phyloP scores from a whole-genome alignment of 2,329 filamentous ascomycete genomes.

The Paradendryphiella salina region DNA sequence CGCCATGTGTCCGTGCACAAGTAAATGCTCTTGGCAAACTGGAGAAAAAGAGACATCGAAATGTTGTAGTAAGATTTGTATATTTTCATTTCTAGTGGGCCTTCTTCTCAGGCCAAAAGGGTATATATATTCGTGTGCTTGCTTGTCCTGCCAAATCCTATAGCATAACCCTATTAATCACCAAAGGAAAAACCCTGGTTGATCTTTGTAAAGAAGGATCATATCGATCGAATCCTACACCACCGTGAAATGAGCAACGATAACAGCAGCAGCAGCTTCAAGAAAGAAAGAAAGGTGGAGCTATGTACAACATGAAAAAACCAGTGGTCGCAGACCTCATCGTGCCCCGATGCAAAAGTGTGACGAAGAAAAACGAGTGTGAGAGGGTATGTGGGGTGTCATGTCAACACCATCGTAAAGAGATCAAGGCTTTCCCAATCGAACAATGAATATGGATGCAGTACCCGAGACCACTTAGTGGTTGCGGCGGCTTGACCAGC shows the following conservation, averaged over 20 bases:
- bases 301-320: slow-evolving; percentile 11
- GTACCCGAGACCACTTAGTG: slow-evolving; percentile 1
- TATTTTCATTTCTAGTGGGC: no score
- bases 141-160: no score
- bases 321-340: slow-evolving; percentile 17
- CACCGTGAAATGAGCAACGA: not conserved
- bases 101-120: no score
- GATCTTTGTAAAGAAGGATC: no score
- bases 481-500: slow-evolving; percentile 12
- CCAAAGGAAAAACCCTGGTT: no score
- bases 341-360: slow-evolving; percentile 9
- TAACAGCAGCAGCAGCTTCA: slow-evolving; percentile 11
- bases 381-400: slow-evolving; percentile 11
- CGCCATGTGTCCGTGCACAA: no score
- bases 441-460: not conserved
- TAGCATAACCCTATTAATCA: no score
- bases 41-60: no score
- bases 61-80: no score
- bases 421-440: not conserved
- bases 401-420: not conserved
- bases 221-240: no score
- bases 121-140: no score
- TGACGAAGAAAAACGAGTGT: slow-evolving; percentile 6
- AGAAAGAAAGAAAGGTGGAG: slow-evolving; percentile 4
- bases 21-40: no score